Percentiles rank a stretch among this genome's conserved stretches.
phyloP scores from a whole-genome alignment of 306 rosid species.

The Cucurbita ficifolia region DNA sequence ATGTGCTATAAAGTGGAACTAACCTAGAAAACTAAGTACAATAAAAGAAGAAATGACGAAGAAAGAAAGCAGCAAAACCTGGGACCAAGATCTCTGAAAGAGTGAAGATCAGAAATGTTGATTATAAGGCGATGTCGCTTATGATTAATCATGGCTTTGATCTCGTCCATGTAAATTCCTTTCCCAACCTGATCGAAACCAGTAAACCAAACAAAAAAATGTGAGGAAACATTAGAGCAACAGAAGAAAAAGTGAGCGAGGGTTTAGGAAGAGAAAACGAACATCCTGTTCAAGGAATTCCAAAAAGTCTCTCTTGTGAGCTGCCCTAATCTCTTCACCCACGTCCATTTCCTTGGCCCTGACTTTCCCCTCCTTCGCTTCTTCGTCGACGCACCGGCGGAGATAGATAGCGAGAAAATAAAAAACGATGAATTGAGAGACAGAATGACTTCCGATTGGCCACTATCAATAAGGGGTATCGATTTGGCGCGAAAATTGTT shows the following conservation, averaged over 20 bases:
- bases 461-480: not conserved
- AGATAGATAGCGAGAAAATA: conserved; percentile 11
- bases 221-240: not conserved
- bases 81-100: conserved; percentile 65
- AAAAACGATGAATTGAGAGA: not conserved
- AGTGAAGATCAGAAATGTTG: conserved; percentile 89
- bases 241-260: not conserved
- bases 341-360: conserved; percentile 40
- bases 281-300: conserved; percentile 83
- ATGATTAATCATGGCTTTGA: conserved; percentile 71
- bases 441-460: not conserved
- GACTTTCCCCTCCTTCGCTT: not conserved
- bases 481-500: conserved; percentile 2
- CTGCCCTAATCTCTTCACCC: conserved; percentile 79
- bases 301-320: conserved; percentile 82
- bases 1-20: not conserved
- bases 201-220: not conserved
- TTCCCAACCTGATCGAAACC: conserved; percentile 25
- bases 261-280: not conserved
- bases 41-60: not conserved
- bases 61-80: conserved; percentile 21
- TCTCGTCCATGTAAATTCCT: conserved; percentile 64
- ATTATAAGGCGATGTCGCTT: conserved; percentile 76
- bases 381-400: conserved; percentile 9
- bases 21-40: not conserved